Percentiles rank a stretch among this genome's conserved stretches.
Conservation (phyloP, 169 alveolate genomes). For the Theileria equi region DNA sequence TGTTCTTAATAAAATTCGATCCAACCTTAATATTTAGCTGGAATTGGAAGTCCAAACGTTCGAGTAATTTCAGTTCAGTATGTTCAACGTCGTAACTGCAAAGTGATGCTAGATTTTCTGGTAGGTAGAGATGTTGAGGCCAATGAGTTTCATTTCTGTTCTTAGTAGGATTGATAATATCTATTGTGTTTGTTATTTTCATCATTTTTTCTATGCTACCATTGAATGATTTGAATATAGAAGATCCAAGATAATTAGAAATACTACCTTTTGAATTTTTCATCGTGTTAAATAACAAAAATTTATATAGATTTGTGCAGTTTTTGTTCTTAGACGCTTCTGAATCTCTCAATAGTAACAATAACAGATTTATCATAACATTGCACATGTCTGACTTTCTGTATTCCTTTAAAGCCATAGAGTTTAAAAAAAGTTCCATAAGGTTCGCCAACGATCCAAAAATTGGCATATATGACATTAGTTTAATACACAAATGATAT, state of each 20-base stretch:
- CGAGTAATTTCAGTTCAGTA: neutral
- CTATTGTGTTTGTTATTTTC: neutral
- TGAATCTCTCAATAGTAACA: conserved; percentile 14
- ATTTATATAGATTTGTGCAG: neutral
- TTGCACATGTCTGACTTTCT: neutral
- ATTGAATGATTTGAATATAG: neutral
- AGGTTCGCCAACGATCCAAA: neutral
- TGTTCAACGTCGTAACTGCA: neutral
- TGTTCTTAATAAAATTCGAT: neutral
- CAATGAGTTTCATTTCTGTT: neutral
- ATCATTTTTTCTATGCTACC: neutral
- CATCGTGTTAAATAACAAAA: conserved; percentile 6
- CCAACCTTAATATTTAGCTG: neutral
- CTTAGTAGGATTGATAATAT: neutral
- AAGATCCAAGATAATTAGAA: neutral
- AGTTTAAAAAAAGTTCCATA: conserved; percentile 1
- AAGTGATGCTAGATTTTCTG: neutral
- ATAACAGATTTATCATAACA: neutral
- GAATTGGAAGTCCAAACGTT: neutral
- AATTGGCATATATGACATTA: conserved; percentile 22
- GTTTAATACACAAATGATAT: neutral
- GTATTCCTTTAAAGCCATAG: neutral
- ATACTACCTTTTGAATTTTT: neutral
- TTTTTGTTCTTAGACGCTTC: conserved; percentile 2
- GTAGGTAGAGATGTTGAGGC: neutral